Evolutionary conservation across 2,329 filamentous ascomycete species (phyloP).

Genomic region (Helotiales sp.): DNA sequence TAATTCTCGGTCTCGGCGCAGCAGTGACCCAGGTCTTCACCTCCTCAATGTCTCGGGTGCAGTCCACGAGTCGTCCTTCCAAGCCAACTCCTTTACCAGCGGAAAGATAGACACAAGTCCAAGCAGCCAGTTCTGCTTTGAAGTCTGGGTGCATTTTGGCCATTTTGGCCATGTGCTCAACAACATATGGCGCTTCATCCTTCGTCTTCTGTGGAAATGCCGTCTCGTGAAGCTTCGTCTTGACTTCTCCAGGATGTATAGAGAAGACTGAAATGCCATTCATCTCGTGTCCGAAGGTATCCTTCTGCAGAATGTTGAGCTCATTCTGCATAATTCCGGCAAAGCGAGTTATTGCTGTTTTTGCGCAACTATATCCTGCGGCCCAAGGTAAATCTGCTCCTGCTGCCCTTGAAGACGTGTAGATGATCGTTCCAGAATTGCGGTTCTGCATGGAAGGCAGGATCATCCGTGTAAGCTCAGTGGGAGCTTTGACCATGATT

Average conservation of each 20-base stretch:
- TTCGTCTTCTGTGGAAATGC: slow-evolving; percentile 23
- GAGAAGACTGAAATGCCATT: slow-evolving; percentile 24
- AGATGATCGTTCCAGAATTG: slow-evolving; percentile 21
- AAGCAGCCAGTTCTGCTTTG: slow-evolving; percentile 19
- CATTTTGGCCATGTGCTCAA: slow-evolving; percentile 22
- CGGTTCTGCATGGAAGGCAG: slow-evolving; percentile 21
- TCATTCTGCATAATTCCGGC: slow-evolving; percentile 21
- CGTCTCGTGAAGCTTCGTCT: slow-evolving; percentile 19
- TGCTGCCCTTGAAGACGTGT: slow-evolving; percentile 22
- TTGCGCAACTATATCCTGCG: slow-evolving; percentile 22
- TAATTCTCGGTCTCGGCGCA: slow-evolving; percentile 15
- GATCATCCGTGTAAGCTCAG: slow-evolving; percentile 21
- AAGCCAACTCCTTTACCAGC: slow-evolving; percentile 16
- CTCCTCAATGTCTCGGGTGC: slow-evolving; percentile 23
- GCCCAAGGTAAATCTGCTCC: slow-evolving; percentile 22
- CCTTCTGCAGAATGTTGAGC: slow-evolving; percentile 18
- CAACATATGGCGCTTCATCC: slow-evolving; percentile 20
- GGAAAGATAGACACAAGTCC: slow-evolving; percentile 26
- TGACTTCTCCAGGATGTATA: slow-evolving; percentile 23
- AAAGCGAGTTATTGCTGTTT: slow-evolving; percentile 23
- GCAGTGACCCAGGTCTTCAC: slow-evolving; percentile 14
- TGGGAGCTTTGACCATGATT: slow-evolving; percentile 22
- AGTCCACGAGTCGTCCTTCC: slow-evolving; percentile 20
- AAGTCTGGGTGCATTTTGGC: slow-evolving; percentile 17
- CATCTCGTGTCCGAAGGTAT: slow-evolving; percentile 8